A percentile compares a stretch with the other conserved stretches of the same genome.
These are phyloP conservation scores for Posidonia oceanica DNA, from an alignment of 116 monocot species.

Conservation along the genomic window DNA sequence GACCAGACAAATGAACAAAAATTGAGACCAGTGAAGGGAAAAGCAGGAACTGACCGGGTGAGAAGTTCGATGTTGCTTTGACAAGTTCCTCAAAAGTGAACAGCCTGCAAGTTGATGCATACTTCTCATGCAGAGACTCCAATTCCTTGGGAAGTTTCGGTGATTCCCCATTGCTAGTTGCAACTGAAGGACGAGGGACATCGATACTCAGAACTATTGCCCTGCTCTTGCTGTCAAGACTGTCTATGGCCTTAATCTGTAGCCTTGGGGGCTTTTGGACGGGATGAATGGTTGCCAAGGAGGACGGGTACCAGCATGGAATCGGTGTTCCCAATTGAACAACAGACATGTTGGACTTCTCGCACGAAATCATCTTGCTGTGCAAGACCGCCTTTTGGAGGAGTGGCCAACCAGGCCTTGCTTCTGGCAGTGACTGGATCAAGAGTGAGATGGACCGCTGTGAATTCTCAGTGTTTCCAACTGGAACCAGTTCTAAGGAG, in stretches of 20 bases:
- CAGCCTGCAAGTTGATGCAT: slow-evolving; percentile 24
- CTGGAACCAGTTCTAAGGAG: neutral
- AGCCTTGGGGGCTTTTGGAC: slow-evolving; percentile 12
- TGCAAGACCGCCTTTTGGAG: slow-evolving; percentile 15
- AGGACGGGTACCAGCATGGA: neutral
- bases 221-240: neutral
- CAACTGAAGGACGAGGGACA: slow-evolving; percentile 1
- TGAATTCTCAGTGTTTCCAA: neutral
- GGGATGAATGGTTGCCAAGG: slow-evolving; percentile 15
- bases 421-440: slow-evolving; percentile 7
- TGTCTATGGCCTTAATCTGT: neutral
- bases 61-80: slow-evolving; percentile 31
- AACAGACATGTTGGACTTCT: slow-evolving; percentile 14
- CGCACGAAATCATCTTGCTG: slow-evolving; percentile 7
- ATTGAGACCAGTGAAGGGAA: neutral
- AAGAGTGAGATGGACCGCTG: slow-evolving; percentile 1
- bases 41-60: slow-evolving; percentile 10
- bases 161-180: slow-evolving; percentile 4
- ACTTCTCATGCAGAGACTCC: slow-evolving; percentile 20
- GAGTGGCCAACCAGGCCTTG: slow-evolving; percentile 18
- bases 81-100: slow-evolving; percentile 33
- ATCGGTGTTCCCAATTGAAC: neutral
- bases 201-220: slow-evolving; percentile 1
- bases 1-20: neutral
- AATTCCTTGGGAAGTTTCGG: slow-evolving; percentile 12